Conservation (phyloP, 345 rosid genomes). For the Corchorus capsularis region DNA sequence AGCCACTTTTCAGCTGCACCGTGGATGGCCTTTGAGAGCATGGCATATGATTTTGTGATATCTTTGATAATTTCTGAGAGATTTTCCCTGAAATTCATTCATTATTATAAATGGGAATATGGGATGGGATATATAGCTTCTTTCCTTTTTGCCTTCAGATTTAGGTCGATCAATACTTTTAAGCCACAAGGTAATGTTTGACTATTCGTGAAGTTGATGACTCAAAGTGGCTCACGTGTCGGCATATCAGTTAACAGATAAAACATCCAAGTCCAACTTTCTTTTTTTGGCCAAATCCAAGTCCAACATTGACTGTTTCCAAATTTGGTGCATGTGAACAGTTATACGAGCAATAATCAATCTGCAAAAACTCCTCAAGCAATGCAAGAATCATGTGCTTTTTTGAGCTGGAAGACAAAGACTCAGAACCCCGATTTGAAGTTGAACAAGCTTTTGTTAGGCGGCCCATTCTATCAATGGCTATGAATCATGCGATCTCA, state of each 20-base stretch:
- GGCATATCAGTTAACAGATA: not conserved
- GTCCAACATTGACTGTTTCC: not conserved
- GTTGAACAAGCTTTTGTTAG: constrained; percentile 4
- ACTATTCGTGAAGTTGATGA: not conserved
- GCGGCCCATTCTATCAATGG: not conserved
- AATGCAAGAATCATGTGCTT: constrained; percentile 8
- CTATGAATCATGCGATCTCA: not conserved
- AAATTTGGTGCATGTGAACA: not conserved
- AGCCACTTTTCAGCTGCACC: too few species aligned
- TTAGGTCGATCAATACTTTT: not conserved
- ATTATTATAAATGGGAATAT: too few species aligned
- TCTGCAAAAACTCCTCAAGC: not conserved
- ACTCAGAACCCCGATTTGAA: not conserved
- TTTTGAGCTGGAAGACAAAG: not conserved
- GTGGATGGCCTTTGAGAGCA: too few species aligned
- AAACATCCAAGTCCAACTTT: not conserved
- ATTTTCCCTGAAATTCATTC: too few species aligned
- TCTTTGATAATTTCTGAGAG: too few species aligned
- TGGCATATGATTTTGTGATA: too few species aligned
- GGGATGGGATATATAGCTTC: too few species aligned
- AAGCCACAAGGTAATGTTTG: not conserved
- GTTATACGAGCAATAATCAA: not conserved
- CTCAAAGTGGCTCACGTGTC: not conserved
- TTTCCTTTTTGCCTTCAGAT: not conserved
- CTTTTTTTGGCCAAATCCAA: too few species aligned